Base-by-base conservation (phyloP, 2,329 filamentous ascomycete species). In the Colletotrichum tropicale region DNA sequence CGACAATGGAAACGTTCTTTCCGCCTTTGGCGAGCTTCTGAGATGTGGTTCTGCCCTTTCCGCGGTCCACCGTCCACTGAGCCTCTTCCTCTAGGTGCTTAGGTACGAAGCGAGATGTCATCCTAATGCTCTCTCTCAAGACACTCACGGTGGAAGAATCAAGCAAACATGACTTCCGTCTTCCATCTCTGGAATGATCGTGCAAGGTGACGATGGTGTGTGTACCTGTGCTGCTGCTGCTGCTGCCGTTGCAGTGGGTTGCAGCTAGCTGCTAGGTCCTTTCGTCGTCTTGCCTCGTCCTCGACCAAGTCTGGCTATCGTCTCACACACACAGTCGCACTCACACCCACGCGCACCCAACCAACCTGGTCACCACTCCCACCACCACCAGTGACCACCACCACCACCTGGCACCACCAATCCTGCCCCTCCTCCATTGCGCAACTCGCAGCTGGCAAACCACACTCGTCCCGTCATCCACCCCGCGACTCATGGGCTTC, bases 1-100 rank as follows among this genome's bases (percentile, higher is more conserved):
- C 74, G 64, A 74, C 65, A 76, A 76, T 76, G 70, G 74, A 76
- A 76, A 76, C 70, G 74, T 73, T 76, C 74, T 74, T 76, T 73
- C 70, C 70, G 70, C 58, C 74, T 76, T 52, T 75, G 70, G 70
- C 58, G 73, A 75, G 30, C 43, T 71, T 48, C 66, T 71, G 26
- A 71, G 48, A 60, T 67, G 30, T 55, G 56, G 28, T 34, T 66
- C 58, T 48, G 52, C 69, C 32, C 28, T 32, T 34, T 64, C 60
- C 60, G 32, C 60, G n/a, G 60, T 43, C 34, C n/a, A 28, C 21
- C 18, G 32, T 34, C 66, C 4, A 26, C 24, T 58, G 34, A 48
- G 61, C 58, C n/a, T 38, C 61, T 56, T 56, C 36, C 24, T 66
- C 38, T 18, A 38, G 36, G 36, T 9, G 4, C 36, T 4, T 38